Evolutionary conservation across 495 filamentous ascomycete species (phyloP), one percentile per base, ranked within the genome.

Genomic region (Penicillium cataractarum): DNA sequence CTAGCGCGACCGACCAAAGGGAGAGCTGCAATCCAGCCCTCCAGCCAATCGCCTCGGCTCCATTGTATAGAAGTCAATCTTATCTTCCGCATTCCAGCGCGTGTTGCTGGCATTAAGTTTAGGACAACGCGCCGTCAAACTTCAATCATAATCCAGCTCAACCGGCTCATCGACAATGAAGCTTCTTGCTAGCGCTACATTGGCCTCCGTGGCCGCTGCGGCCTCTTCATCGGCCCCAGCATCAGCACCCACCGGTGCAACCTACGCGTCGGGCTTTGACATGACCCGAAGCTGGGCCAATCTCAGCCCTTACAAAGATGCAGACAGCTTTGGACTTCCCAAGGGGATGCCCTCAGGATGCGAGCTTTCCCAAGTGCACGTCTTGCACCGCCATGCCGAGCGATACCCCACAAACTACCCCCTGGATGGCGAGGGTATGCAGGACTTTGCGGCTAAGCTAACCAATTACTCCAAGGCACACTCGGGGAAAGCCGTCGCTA

Each of bases 311-410:
- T 85, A 84, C 65, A 67, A 70, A 9, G 80, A 83, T 50, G 77
- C 80, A 22, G 55, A 59, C 2, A 62, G 71, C 55, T 80, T 81
- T 60, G 75, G 77, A 22, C 46, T 79, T 1, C 74, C 82, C 26
- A 78, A 79, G 15, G 83, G 83, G 21, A 65, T 84, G 32, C 82
- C 83, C 0, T 63, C 72, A 33, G 82, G 80, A 33, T 86, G 83
- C 67, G 81, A 84, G 33, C 60, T 85, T 37, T 80, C 83, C 59
- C 82, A 84, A 55, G 81, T 71, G 17, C 79, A 82, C 50, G 68
- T 74, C 27, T 69, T 86, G 13, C 83, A 84, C 57, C 75, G 83
- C 31, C 83, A 85, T 67, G 81, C 82, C 2, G 75, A 86, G 58
- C 76, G 82, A 22, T 84, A 81, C 50, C 81, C 81, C 0, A 81